Evolutionary conservation across 192 early-diverging fungal genomes (phyloP).

Genomic region (Pilobolus umbonatus): DNA sequence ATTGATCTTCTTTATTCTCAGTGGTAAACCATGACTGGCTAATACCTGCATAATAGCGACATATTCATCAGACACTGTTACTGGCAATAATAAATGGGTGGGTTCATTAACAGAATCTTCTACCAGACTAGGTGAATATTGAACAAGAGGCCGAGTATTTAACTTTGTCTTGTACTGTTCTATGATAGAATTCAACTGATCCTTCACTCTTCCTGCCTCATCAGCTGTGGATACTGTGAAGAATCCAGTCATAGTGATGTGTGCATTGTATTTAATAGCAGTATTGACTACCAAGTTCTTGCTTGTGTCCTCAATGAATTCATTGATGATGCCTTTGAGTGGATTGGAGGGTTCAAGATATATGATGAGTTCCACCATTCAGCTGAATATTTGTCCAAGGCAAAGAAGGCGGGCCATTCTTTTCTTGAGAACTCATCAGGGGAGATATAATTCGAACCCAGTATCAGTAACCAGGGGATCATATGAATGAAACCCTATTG

Average conservation of each 20-base stretch:
- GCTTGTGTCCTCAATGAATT: not conserved
- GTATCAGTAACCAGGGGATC: too few species aligned
- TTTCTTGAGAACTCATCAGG: too few species aligned
- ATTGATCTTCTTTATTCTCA: slow-evolving; percentile 4
- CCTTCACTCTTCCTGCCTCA: not conserved
- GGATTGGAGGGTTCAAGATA: slow-evolving; percentile 9
- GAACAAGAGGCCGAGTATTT: not conserved
- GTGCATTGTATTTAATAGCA: slow-evolving; percentile 5
- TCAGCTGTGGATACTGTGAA: not conserved
- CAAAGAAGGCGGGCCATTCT: too few species aligned
- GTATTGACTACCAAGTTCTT: too few species aligned
- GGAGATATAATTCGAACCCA: too few species aligned
- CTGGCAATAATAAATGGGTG: slow-evolving; percentile 9
- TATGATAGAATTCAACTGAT: not conserved
- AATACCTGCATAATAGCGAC: not conserved
- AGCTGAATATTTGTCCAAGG: not conserved
- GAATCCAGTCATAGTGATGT: slow-evolving; percentile 15
- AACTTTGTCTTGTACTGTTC: not conserved
- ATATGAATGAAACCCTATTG: too few species aligned
- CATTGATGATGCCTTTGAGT: not conserved
- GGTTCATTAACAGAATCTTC: not conserved
- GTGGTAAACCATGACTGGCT: not conserved
- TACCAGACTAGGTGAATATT: not conserved
- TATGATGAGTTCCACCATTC: slow-evolving; percentile 8
- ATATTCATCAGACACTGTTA: not conserved